Base-by-base conservation (phyloP, 768 basidiomycete species). In the Tylopilus vinaceipallidus region DNA sequence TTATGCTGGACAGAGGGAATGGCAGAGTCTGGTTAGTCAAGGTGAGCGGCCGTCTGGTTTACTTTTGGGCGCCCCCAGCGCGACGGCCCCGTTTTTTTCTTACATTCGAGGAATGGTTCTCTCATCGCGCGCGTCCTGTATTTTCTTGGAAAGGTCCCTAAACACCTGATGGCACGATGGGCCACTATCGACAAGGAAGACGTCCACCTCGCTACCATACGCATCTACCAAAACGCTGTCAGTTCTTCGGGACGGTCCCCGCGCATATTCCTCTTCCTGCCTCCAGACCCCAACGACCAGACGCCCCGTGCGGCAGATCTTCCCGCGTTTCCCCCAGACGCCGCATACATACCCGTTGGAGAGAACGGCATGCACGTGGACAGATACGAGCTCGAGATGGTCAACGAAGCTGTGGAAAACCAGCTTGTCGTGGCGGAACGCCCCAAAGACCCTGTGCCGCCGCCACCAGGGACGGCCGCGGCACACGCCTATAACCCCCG, bases 111-210 rank as follows among this genome's bases (percentile, higher is more conserved):
- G 42, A 43, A 40, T 19, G 9, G 29, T 35, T 26, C n/a, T 39
- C n/a, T 48, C 44, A 56, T 37, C 37, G 32, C 35, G 43, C 27
- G 12, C 20, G 12, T 60, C 50, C 45, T n/a, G 43, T 43, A 10
- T 33, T 52, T 37, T 29, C 50, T 42, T 46, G 35, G 49, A 33
- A 70, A 92, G 90, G 83, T 95, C 37, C 94, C 93, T 0, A 86
- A 86, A 63, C 88, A 87, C 64, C 73, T 97, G 45, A 81, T 94
- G 75, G 86, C 91, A 56, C 78, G 86, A 29, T 98, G 94, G 94
- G 72, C 82, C n/a, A 71, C 81, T 26, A 78, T 91, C 35, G 74
- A 83, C 53, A 77, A 77, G 5, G 88, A 90, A 49, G 88, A 86
- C 53, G 71, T 88, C 3, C 86, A 91, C 53, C 79, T 97, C 1